phyloP scores from a whole-genome alignment of 1,139 yeast species.

The Debaryomyces singareniensis region DNA sequence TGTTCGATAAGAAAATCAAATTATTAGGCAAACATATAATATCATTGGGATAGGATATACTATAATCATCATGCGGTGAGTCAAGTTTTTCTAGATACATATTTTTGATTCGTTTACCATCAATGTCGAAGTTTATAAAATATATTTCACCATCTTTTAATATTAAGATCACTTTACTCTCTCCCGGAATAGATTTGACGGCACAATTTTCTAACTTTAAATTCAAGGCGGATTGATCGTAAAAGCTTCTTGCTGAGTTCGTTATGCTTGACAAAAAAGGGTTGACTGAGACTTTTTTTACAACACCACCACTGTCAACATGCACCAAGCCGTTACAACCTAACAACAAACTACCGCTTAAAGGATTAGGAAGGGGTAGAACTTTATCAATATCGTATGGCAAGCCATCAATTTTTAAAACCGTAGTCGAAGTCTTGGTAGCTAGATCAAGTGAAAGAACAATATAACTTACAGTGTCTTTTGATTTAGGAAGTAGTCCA shows the following conservation, averaged over 20 bases:
- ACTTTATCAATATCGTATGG: constrained; percentile 72
- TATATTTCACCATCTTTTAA: constrained; percentile 47
- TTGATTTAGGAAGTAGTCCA: constrained; percentile 54
- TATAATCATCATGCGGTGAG: constrained; percentile 13
- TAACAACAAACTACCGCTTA: constrained; percentile 64
- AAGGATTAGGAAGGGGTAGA: constrained; percentile 58
- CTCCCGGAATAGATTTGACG: constrained; percentile 40
- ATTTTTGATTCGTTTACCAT: constrained; percentile 39
- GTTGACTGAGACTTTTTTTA: constrained; percentile 63
- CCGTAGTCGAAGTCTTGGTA: constrained; percentile 60
- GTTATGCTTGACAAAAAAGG: constrained; percentile 47
- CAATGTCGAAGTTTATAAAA: constrained; percentile 46
- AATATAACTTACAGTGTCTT: constrained; percentile 58
- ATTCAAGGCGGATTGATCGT: constrained; percentile 48
- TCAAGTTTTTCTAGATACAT: constrained; percentile 22
- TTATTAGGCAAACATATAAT: constrained; percentile 29
- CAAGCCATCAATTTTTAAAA: constrained; percentile 54
- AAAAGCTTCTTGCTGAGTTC: constrained; percentile 38
- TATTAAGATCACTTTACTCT: constrained; percentile 48
- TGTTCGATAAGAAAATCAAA: constrained; percentile 29
- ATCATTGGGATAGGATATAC: constrained; percentile 25
- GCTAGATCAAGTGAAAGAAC: constrained; percentile 62
- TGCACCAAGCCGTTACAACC: constrained; percentile 79
- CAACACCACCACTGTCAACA: constrained; percentile 76
- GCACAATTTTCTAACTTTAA: constrained; percentile 54